Evolutionary conservation across 2,329 filamentous ascomycete species (phyloP).

Genomic region (Raffaelea albimanens): DNA sequence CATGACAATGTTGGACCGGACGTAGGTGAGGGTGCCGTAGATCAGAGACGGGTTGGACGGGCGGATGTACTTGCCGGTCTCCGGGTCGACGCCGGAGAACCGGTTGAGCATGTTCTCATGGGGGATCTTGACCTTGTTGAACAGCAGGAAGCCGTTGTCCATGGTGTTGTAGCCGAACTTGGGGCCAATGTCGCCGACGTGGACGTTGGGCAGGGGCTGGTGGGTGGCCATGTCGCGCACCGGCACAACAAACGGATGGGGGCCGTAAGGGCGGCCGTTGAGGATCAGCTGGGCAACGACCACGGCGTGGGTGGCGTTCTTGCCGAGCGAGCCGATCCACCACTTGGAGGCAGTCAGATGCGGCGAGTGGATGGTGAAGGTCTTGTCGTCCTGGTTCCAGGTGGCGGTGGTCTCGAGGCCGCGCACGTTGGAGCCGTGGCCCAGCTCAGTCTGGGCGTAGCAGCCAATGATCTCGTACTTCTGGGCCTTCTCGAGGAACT

Average conservation of each 20-base stretch:
- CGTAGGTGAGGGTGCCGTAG: conserved; percentile 69
- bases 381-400: conserved; percentile 65
- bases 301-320: conserved; percentile 66
- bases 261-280: conserved; percentile 58
- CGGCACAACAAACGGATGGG: conserved; percentile 73
- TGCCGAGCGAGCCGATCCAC: conserved; percentile 75
- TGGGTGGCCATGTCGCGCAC: conserved; percentile 63
- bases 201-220: conserved; percentile 53
- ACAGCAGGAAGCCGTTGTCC: conserved; percentile 72
- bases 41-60: conserved; percentile 58
- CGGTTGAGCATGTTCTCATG: conserved; percentile 64
- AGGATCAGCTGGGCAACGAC: conserved; percentile 72
- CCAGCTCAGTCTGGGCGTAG: conserved; percentile 73
- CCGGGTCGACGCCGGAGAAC: conserved; percentile 61
- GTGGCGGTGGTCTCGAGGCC: conserved; percentile 65
- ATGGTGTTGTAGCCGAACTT: conserved; percentile 75
- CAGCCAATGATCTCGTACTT: conserved; percentile 67
- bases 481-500: conserved; percentile 59
- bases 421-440: conserved; percentile 68
- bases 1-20: conserved; percentile 64
- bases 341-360: conserved; percentile 69
- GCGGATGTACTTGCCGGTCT: conserved; percentile 57
- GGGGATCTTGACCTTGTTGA: conserved; percentile 68
- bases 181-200: conserved; percentile 72
- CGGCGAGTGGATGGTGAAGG: conserved; percentile 65